phyloP scores from a whole-genome alignment of 176 grass and related monocot species.

The Zoysia pacifica region DNA sequence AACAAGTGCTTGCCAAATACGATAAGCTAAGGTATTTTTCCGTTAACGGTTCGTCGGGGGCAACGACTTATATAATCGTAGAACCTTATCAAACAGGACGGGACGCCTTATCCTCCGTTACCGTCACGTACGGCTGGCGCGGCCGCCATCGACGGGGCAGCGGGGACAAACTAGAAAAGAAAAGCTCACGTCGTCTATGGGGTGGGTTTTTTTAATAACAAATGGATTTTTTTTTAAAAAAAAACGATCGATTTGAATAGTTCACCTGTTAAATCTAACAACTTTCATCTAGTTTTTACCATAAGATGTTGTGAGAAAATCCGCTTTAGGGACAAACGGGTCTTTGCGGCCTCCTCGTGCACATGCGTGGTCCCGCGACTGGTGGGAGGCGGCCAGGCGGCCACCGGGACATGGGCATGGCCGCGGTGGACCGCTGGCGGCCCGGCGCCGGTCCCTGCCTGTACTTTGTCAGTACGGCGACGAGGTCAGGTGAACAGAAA shows the following conservation, averaged over 20 bases:
- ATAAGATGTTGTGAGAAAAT: no score
- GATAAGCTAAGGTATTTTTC: not conserved
- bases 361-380: slow-evolving; percentile 3
- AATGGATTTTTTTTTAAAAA: no score
- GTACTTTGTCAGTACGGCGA: not conserved
- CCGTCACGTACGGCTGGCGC: slow-evolving; percentile 5
- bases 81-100: slow-evolving; percentile 17
- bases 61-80: slow-evolving; percentile 34
- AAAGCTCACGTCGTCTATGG: no score
- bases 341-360: not conserved
- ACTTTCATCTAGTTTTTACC: no score
- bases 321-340: no score
- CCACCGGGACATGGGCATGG: not conserved
- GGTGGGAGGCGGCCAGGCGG: not conserved
- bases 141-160: not conserved
- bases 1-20: not conserved
- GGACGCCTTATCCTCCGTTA: not conserved
- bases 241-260: no score
- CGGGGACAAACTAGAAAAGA: not conserved
- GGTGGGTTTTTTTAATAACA: no score
- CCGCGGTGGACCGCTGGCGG: not conserved
- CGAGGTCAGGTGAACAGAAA: not conserved
- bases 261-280: no score
- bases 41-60: not conserved
- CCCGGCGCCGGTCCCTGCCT: not conserved